Evolutionary conservation across 177 flowering plant species (phyloP).

Genomic region (Tripterygium wilfordii): DNA sequence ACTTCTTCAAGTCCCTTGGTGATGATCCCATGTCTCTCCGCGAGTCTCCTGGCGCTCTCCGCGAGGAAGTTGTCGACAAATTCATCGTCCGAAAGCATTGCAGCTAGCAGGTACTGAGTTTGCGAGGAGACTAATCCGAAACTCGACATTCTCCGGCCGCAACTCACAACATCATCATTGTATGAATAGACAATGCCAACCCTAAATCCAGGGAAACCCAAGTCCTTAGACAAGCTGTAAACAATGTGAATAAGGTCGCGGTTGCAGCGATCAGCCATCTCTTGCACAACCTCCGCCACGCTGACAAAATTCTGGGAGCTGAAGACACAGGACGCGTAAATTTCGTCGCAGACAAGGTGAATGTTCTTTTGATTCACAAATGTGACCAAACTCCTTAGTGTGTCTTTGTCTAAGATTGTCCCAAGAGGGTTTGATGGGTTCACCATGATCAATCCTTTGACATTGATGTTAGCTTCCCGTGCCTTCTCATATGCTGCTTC

Average conservation of each 20-base stretch:
- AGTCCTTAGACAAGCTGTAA: slow-evolving; percentile 50
- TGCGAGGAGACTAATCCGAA: slow-evolving; percentile 51
- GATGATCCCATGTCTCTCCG: slow-evolving; percentile 16
- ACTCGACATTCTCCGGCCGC: slow-evolving; percentile 47
- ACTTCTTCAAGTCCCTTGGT: slow-evolving; percentile 24
- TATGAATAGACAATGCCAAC: slow-evolving; percentile 50
- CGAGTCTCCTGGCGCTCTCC: slow-evolving; percentile 31
- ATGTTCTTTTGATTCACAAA: slow-evolving; percentile 35
- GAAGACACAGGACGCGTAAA: slow-evolving; percentile 44
- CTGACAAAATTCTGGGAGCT: slow-evolving; percentile 22
- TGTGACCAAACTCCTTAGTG: slow-evolving; percentile 24
- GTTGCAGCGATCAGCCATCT: slow-evolving; percentile 16
- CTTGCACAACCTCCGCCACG: slow-evolving; percentile 32
- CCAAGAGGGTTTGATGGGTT: slow-evolving; percentile 60
- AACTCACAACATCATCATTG: slow-evolving; percentile 30
- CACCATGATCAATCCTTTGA: slow-evolving; percentile 37
- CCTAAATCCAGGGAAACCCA: slow-evolving; percentile 53
- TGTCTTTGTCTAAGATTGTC: slow-evolving; percentile 22
- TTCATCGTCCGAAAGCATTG: slow-evolving; percentile 37
- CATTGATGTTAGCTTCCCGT: slow-evolving; percentile 22
- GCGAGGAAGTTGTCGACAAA: slow-evolving; percentile 25
- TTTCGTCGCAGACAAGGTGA: slow-evolving; percentile 46
- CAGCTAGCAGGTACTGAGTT: slow-evolving; percentile 37
- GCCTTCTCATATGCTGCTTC: slow-evolving; percentile 37
- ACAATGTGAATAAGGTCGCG: slow-evolving; percentile 35